A percentile compares a stretch with the other conserved stretches of the same genome.
phyloP scores from a whole-genome alignment of 768 basidiomycete species.

The Suillus paluster region DNA sequence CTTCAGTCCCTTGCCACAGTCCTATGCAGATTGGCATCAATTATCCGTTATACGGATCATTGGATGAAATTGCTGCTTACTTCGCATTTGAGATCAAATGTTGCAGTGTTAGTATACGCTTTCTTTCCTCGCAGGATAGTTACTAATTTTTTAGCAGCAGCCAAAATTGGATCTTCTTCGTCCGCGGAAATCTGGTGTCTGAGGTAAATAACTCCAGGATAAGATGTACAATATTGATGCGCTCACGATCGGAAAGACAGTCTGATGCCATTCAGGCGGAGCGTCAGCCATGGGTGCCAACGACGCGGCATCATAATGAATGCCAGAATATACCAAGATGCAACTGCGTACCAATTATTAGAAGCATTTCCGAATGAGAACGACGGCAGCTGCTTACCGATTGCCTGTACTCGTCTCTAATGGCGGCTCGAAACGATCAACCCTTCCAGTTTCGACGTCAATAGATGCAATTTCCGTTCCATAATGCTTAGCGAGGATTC shows the following conservation, averaged over 20 bases:
- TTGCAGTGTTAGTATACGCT: slow-evolving; percentile 90
- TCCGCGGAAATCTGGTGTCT: slow-evolving; percentile 30
- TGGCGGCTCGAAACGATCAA: slow-evolving; percentile 77
- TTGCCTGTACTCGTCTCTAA: slow-evolving; percentile 41
- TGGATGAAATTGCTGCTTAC: slow-evolving; percentile 41
- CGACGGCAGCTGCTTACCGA: slow-evolving; percentile 22
- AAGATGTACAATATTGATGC: slow-evolving; percentile 1
- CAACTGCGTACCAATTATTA: slow-evolving; percentile 44
- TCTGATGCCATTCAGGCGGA: slow-evolving; percentile 89
- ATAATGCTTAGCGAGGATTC: slow-evolving; percentile 83
- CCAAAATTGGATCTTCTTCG: slow-evolving; percentile 57
- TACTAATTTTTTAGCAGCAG: slow-evolving; percentile 74
- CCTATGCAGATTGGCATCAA: slow-evolving; percentile 42
- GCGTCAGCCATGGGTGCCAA: slow-evolving; percentile 78
- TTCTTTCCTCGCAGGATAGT: slow-evolving; percentile 72
- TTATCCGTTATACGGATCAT: slow-evolving; percentile 8
- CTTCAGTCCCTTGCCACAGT: slow-evolving; percentile 84
- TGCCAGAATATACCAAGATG: slow-evolving; percentile 91
- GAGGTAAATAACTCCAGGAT: not conserved
- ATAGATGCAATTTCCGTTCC: slow-evolving; percentile 85
- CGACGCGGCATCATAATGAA: slow-evolving; percentile 93
- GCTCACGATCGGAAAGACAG: slow-evolving; percentile 69
- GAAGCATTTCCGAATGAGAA: not conserved
- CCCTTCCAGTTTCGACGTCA: slow-evolving; percentile 90
- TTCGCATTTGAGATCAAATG: slow-evolving; percentile 90